Evolutionary conservation across 805 yeast genomes (phyloP).

Genomic region (Cyberlindnera euphorbiiphila): DNA sequence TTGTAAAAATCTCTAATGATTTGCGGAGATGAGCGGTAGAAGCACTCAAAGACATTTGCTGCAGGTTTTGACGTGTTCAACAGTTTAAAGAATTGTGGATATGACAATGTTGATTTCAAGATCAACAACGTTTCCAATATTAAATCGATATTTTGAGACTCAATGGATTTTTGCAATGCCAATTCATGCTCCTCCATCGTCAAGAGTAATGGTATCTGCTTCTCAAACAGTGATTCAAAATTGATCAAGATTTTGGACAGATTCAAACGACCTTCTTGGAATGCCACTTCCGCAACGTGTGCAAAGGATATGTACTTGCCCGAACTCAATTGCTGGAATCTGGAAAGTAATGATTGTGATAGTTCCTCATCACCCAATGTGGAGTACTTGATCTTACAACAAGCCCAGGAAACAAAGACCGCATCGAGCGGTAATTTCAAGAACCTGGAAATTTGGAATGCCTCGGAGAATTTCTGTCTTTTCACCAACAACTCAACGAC

Average conservation of each 20-base stretch:
- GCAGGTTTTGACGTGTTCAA: constrained; percentile 47
- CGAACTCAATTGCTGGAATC: constrained; percentile 33
- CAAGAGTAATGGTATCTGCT: constrained; percentile 60
- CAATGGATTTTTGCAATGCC: constrained; percentile 64
- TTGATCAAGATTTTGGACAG: constrained; percentile 66
- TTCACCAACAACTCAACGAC: constrained; percentile 54
- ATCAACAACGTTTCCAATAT: constrained; percentile 52
- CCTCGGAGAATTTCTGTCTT: constrained; percentile 57
- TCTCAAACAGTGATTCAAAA: constrained; percentile 54
- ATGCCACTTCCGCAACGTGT: constrained; percentile 59
- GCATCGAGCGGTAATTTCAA: constrained; percentile 43
- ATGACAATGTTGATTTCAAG: constrained; percentile 48
- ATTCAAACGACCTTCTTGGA: constrained; percentile 73
- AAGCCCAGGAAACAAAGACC: constrained; percentile 79
- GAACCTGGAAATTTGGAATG: constrained; percentile 56
- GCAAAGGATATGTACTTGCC: constrained; percentile 49
- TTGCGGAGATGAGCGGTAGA: constrained; percentile 33
- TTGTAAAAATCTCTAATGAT: constrained; percentile 52
- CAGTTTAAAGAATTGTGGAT: constrained; percentile 66
- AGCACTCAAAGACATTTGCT: constrained; percentile 30
- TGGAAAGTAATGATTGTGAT: constrained; percentile 43
- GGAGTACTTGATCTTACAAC: constrained; percentile 57
- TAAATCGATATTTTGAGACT: constrained; percentile 41
- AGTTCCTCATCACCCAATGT: constrained; percentile 56
- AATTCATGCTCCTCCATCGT: constrained; percentile 68